phyloP scores from a whole-genome alignment of 2,329 filamentous ascomycete species.

The Mollisia scopiformis region DNA sequence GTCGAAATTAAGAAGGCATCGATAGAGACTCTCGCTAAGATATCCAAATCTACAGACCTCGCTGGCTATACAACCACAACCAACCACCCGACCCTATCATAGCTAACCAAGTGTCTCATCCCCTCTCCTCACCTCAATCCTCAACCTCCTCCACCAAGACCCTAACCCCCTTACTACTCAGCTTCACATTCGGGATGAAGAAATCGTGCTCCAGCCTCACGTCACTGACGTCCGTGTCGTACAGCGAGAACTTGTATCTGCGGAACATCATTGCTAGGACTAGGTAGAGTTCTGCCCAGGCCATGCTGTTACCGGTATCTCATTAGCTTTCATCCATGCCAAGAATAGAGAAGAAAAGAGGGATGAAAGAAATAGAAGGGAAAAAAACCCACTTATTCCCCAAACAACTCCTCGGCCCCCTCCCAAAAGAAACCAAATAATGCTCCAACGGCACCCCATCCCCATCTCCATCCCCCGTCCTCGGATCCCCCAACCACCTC shows the following conservation, averaged over 20 bases:
- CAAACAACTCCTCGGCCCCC: neutral
- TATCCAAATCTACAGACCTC: too few relatives aligned
- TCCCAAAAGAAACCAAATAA: neutral
- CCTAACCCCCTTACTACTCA: slow-evolving; percentile 18
- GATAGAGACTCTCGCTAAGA: too few relatives aligned
- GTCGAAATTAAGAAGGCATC: too few relatives aligned
- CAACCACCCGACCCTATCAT: too few relatives aligned
- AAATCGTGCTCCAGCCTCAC: slow-evolving; percentile 23
- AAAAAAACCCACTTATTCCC: neutral
- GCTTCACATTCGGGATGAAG: slow-evolving; percentile 17
- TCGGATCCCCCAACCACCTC: neutral
- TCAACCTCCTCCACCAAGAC: slow-evolving; percentile 18
- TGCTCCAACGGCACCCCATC: neutral
- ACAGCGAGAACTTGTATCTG: slow-evolving; percentile 23
- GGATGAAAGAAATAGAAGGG: neutral
- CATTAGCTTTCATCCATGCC: neutral
- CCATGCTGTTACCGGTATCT: neutral
- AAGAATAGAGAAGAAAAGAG: neutral
- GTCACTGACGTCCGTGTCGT: slow-evolving; percentile 31
- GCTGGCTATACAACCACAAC: too few relatives aligned
- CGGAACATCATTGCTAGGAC: neutral
- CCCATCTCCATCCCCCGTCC: too few relatives aligned
- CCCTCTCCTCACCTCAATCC: too few relatives aligned
- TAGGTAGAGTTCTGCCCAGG: neutral
- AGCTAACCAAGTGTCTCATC: too few relatives aligned